phyloP scores from a whole-genome alignment of 805 yeast species.

The Suhomyces sp. region DNA sequence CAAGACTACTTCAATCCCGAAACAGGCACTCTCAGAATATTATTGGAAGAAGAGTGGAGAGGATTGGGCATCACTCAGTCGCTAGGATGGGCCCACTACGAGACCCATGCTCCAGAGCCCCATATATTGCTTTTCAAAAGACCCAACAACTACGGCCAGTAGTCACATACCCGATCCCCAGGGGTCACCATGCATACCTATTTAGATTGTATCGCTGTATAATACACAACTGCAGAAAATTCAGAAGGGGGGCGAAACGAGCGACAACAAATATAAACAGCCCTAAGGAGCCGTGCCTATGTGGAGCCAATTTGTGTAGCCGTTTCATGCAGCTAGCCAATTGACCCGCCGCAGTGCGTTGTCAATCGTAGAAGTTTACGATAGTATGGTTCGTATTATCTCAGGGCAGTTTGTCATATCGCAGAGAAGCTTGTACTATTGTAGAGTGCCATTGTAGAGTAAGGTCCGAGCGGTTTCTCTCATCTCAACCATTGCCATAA shows the following conservation, averaged over 20 bases:
- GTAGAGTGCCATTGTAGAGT: no score
- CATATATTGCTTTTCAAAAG: slow-evolving; percentile 84
- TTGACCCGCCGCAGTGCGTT: no score
- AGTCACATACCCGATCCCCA: background rate
- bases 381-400: no score
- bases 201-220: background rate
- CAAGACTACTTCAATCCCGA: slow-evolving; percentile 90
- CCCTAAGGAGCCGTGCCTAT: no score
- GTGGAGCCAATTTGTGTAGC: no score
- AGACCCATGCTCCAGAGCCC: slow-evolving; percentile 97
- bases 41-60: slow-evolving; percentile 97
- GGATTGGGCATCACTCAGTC: slow-evolving; percentile 97
- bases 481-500: no score
- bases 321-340: no score
- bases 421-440: no score
- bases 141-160: slow-evolving; percentile 53
- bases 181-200: background rate
- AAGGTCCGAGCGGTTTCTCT: no score
- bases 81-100: slow-evolving; percentile 97
- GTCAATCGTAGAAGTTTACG: no score
- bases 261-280: no score
- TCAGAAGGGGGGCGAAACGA: background rate
- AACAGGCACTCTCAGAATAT: slow-evolving; percentile 87
- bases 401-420: no score
- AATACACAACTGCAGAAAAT: background rate